Evolutionary conservation across 768 basidiomycete genomes (phyloP), one percentile per base, ranked within the genome.

Genomic region (Ramaria sp.): DNA sequence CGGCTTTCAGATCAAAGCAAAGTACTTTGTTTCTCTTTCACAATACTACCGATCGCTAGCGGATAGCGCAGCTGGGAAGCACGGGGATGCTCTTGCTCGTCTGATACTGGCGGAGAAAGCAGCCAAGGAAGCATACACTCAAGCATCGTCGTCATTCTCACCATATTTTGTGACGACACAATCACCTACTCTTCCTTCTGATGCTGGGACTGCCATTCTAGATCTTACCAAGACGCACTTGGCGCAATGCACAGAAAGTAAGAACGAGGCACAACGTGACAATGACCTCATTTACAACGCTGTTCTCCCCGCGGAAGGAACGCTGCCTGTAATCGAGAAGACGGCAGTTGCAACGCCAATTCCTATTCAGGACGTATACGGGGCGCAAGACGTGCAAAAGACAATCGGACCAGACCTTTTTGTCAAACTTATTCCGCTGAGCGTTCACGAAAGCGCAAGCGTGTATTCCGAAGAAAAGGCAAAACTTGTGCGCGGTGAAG

Each of bases 381-480:
- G 82, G 15, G 75, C 87, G 6, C 82, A 88, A 0, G 93, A 97
- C 8, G 93, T 97, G 16, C 90, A 96, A 66, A 90, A 88, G 71
- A 79, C 92, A 47, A 96, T 99, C 60, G 96, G 96, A 1, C 79
- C 81, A 16, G 95, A 97, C 67, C 74, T 97, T 52, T 99, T 99
- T 67, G 65, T 81, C 57, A 77, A 83, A 42, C 78, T 99, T 4
- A 78, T 99, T 32, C 96, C 96, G 12, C 72, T 99, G 42, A 88
- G 87, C 61, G 92, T 99, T 5, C 94, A 97, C 65, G 94, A 97
- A 69, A 88, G 88, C 59, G 95, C 95, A 13, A 88, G 85, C 56
- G 83, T 99, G 13, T 99, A 99, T 67, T 95, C 92, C 0, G 96
- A 99, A 67, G 96, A 99, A 70, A 98, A 98, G 71, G 96, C 95